Base-by-base conservation (phyloP, 352 stramenopile species). In the Phytophthora ohioensis region DNA sequence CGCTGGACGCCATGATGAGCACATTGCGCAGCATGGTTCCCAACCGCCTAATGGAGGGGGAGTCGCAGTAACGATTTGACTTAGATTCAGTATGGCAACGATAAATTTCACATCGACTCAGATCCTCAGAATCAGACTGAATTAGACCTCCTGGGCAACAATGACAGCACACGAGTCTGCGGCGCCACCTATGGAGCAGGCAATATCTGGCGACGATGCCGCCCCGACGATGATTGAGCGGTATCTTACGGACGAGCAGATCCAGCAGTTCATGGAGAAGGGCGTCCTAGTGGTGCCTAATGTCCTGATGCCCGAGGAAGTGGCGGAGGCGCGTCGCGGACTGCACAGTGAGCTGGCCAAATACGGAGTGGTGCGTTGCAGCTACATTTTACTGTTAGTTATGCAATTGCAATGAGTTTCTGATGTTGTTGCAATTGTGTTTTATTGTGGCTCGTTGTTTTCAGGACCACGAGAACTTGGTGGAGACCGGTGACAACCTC, bases 1-100 rank as follows among this genome's bases (percentile, higher is more conserved):
- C 93, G 75, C 91, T 98, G 41, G 86, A 91, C 35, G 91, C 82
- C 87, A 98, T 97, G 67, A 98, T 91, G 45, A 98, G 81, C 51
- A 98, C 89, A 75, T 97, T 98, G 57, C 91, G 90, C 62, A 98
- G 87, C 93, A 98, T 98, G 46, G 46, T 67, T 62, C 38, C 5
- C 13, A 35, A 32, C n/a, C 21, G 46, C 27, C 45, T 35, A 36
- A n/a, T 15, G 36, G 15, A 67, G 66, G 66, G 66, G 66, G 65
- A 73, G 41, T 51, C 60, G 48, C 52, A 48, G 60, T 42, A 36
- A 65, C 41, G 54, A 46, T 64, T 58, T 59, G 47, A 67, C 47
- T 67, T 58, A 43, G 6, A 48, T 68, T 48, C 17, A 64, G 7
- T 60, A 47, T 41, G 32, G 11, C 32, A 31, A 11, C 13, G 30